Evolutionary conservation across 805 yeast species (phyloP), one percentile per base, ranked within the genome.

Genomic region (Nematodospora valgi): DNA sequence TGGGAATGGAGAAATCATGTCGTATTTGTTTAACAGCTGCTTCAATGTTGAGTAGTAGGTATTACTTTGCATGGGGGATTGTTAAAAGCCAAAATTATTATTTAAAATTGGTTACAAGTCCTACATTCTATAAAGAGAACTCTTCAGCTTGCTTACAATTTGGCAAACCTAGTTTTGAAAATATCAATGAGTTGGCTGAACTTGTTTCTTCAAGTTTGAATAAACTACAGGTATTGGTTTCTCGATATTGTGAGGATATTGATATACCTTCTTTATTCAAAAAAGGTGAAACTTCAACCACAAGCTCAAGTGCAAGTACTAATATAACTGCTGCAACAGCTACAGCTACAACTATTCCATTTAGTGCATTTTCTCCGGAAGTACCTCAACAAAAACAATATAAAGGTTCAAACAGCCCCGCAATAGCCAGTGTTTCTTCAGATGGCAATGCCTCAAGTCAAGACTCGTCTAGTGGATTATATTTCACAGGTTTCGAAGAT

Each of bases 61-160:
- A 80, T 49, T 78, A 77, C 38, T 80, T 79, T 50, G 83, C 87
- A 2, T 78, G 81, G 78, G 72, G 82, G 52, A 69, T 81, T 51
- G 64, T 75, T 27, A 80, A 79, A 46, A 80, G 82, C 1, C 74
- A 72, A 32, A 54, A 52, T 4, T 68, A 62, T 29, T 47, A 77
- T 18, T 44, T 69, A 11, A 59, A 56, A 18, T 35, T 71, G 4
- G 40, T 75, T 7, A 53, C 43, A 0, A 52, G 58, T 16, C 44
- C 56, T 11, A 56, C 54, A 4, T 48, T 60, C 23, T 46, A 32
- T 31, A 32, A 35, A 36, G 35, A 9, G n/a, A 30, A 42, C 27
- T 27, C 38, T 2, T 12, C 23, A 13, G 11, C 16, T 5, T 32
- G 23, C n/a, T 28, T 35, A 10, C 29, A 36, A 18, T 33, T 34